Base-by-base conservation (phyloP, 192 early-diverging fungal species). In the Podila epigama region DNA sequence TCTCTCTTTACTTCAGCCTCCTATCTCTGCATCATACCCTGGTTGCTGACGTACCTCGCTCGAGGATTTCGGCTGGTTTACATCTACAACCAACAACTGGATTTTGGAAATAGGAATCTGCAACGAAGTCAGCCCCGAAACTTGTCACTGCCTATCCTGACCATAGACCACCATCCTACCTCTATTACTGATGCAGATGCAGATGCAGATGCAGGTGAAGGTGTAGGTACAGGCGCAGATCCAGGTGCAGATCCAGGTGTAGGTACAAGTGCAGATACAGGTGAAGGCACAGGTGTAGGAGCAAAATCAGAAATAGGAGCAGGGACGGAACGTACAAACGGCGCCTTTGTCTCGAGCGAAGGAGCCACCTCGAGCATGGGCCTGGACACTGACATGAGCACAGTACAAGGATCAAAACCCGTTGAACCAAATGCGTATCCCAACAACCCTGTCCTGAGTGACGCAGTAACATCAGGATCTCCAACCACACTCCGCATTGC, bases 11-110 rank as follows among this genome's bases (percentile, higher is more conserved):
- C 25, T 34, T 20, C 57, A 75, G 72, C 66, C 28, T 55, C 52
- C 13, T 75, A 75, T 40, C 51, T 75, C 3, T 75, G 58, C 25
- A 68, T 66, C 28, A 48, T 75, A 18, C 72, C 72, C 52, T 75
- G 72, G 72, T 60, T 75, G 52, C 60, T 75, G 35, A 75, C 72
- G 2, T 68, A 75, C 16, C 60, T 75, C 44, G 72, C 72, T 20
- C 59, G 72, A 25, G 72, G 60, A 34, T 75, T 64, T 64, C 60
- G 72, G 5, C 65, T 75, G 1, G 72, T 75, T 6, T 75, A 63
- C 55, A 75, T 75, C 39, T 75, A 75, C 55, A 75, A 75, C 35
- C 65, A 67, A 22, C 72, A 75, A 42, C 65, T 75, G 15, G 72
- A 75, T 31, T 63, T 68, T 53, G 72, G 60, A 51, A 69, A 69